A percentile compares a stretch with the other conserved stretches of the same genome.
Evolutionary conservation across 2,329 filamentous ascomycete species (phyloP).

Genomic region (Diaporthe citriasiana): DNA sequence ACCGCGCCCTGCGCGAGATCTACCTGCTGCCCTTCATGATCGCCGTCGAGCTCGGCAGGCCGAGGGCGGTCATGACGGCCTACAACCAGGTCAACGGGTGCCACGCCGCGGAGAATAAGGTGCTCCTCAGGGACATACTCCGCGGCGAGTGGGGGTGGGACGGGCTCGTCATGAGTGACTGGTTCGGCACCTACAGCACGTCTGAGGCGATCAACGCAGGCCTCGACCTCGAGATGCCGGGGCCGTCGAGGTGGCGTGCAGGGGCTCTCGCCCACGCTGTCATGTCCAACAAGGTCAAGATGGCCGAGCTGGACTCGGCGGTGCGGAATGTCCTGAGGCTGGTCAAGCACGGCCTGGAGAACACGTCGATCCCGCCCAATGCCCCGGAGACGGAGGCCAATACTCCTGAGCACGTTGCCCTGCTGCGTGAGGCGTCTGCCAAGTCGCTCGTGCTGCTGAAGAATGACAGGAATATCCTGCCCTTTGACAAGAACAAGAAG

Average conservation of each 20-base stretch:
- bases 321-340: conserved; percentile 52
- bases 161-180: conserved; percentile 63
- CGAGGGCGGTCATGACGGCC: conserved; percentile 61
- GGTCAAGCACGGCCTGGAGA: conserved; percentile 46
- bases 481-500: conserved; percentile 58
- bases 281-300: conserved; percentile 49
- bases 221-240: conserved; percentile 57
- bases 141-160: conserved; percentile 61
- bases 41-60: conserved; percentile 57
- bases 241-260: conserved; percentile 50
- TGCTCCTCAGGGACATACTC: conserved; percentile 56
- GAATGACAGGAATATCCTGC: conserved; percentile 70
- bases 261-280: conserved; percentile 46
- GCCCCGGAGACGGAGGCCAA: conserved; percentile 47
- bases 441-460: conserved; percentile 76
- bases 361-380: conserved; percentile 35
- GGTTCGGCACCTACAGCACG: conserved; percentile 56
- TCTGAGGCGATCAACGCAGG: conserved; percentile 52
- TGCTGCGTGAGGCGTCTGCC: conserved; percentile 70
- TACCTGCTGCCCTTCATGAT: conserved; percentile 62
- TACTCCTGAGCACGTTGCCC: conserved; percentile 51
- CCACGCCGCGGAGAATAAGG: conserved; percentile 58
- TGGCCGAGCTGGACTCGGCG: conserved; percentile 47
- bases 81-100: conserved; percentile 63
- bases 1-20: conserved; percentile 54